Evolutionary conservation across 306 rosid genomes (phyloP), one percentile per base, ranked within the genome.

Genomic region (Sindora glabra): DNA sequence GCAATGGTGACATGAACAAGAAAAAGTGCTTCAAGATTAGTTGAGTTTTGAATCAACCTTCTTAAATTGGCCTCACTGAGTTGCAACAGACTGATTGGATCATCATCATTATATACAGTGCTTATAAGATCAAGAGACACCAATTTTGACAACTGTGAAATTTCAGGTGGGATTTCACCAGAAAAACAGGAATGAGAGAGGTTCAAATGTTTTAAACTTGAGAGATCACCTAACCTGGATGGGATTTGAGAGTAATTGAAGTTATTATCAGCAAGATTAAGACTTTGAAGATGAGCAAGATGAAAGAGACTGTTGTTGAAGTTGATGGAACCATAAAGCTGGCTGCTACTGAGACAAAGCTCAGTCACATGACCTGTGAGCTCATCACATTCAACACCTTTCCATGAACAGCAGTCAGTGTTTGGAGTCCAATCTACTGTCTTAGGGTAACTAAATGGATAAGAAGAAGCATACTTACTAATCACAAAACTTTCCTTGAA

Each of bases 11-110:
- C 72, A 24, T 0, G 34, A 57, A 0, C 0, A 32, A 50, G 68
- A 13, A 1, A 3, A 29, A 72, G 67, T 0, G 0, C n/a, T 27
- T 72, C 44, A 5, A 64, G 66, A 16, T 41, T 42, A 12, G 57
- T 65, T 13, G 22, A 57, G 53, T 64, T 71, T 39, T 39, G 39
- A 39, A 48, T 71, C 33, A 71, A 14, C 39, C 67, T 64, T 71
- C 13, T 39, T 3, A 71, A 25, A 10, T n/a, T 38, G 1, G 67
- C 40, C 22, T 37, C 8, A 13, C 21, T 22, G 30, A 72, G 38
- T 17, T 23, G 47, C 68, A 64, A 23, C 21, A 11, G 8, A 33
- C 56, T 56, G 29, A 13, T 3, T 21, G 5, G 8, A 21, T 26
- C 18, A 10, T 2, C n/a, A n/a, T n/a, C n/a, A n/a, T n/a, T n/a